Base-by-base conservation (phyloP, 257 asterid genomes). In the Solanum pinnatisectum region DNA sequence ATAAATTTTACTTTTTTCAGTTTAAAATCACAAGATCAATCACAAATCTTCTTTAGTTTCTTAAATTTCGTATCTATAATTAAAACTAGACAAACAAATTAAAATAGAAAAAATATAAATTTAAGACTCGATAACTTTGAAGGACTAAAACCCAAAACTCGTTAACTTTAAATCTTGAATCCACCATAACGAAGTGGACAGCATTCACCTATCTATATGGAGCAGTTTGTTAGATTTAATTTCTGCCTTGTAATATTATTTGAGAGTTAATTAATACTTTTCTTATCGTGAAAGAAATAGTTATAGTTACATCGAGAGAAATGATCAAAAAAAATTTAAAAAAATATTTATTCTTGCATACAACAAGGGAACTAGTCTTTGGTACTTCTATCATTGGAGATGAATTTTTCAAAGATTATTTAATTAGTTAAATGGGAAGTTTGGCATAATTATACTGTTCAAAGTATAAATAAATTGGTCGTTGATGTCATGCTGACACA, bases 211-310 rank as follows among this genome's bases (percentile, higher is more conserved):
- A 72, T 33, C 44, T 35, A 8, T 35, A 33, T 18, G 81, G 27
- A 35, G 14, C 46, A 72, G 1, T 8, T 35, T 33, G 6, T 72
- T 5, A 74, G 46, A 9, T 20, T 36, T 73, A 14, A 36, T 37
- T 23, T 37, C 20, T 37, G 25, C 25, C 65, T 8, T 25, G 10
- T 44, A 35, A 42, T 30, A 42, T 25, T n/a, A 42, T 40, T 78
- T 14, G 2, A 77, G 84, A 25, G 37, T 35, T 33, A 72, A n/a
- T 15, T 42, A 46, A 42, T 79, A 79, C 30, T 4, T 79, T 27
- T 79, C 39, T 79, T 79, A 8, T 79, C 39, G 84, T 25, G 84
- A 44, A 79, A n/a, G n/a, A n/a, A n/a, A n/a, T n/a, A n/a, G n/a
- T n/a, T n/a, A n/a, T n/a, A n/a, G n/a, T n/a, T n/a, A n/a, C n/a